Evolutionary conservation across 1,284 basidiomycete species (phyloP).

Genomic region (Ustilago loliicola): DNA sequence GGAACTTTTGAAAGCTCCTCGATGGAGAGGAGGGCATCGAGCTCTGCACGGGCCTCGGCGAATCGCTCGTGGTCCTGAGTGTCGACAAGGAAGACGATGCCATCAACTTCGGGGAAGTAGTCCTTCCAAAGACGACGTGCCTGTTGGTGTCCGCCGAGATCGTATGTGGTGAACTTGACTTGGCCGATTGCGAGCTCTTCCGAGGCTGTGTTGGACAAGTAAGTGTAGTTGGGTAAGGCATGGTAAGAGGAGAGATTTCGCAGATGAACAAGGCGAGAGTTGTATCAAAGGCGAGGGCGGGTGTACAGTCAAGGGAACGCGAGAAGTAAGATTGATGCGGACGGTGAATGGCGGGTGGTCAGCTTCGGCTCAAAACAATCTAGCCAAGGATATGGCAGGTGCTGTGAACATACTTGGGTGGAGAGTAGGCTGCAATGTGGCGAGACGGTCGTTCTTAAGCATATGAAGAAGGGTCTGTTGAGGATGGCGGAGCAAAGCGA

Average conservation of each 20-base stretch:
- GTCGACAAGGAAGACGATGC: constrained; percentile 98
- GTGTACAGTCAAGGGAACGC: not conserved
- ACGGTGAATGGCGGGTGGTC: not conserved
- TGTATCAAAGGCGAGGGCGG: not conserved
- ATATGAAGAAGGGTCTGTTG: constrained; percentile 94
- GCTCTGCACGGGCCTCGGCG: constrained; percentile 93
- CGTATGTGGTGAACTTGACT: constrained; percentile 99
- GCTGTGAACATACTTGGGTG: constrained; percentile 84
- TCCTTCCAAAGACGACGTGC: constrained; percentile 99
- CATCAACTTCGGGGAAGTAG: constrained; percentile 99
- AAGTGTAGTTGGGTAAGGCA: not conserved
- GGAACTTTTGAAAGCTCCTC: constrained; percentile 87
- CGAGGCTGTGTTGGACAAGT: constrained; percentile 77
- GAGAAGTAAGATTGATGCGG: constrained; percentile 36
- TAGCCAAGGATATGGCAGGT: not conserved
- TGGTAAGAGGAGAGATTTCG: not conserved
- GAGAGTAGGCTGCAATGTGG: constrained; percentile 96
- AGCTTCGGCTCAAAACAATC: not conserved
- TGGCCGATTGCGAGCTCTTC: constrained; percentile 99
- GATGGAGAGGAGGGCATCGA: constrained; percentile 93
- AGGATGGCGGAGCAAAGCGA: no score
- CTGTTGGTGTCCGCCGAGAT: constrained; percentile 97
- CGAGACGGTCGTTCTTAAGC: constrained; percentile 99
- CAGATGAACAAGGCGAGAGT: not conserved
- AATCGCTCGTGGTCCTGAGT: constrained; percentile 96